These are phyloP conservation scores for Xylaria digitata DNA, from an alignment of 2,329 filamentous ascomycete species.

Conservation along the genomic window DNA sequence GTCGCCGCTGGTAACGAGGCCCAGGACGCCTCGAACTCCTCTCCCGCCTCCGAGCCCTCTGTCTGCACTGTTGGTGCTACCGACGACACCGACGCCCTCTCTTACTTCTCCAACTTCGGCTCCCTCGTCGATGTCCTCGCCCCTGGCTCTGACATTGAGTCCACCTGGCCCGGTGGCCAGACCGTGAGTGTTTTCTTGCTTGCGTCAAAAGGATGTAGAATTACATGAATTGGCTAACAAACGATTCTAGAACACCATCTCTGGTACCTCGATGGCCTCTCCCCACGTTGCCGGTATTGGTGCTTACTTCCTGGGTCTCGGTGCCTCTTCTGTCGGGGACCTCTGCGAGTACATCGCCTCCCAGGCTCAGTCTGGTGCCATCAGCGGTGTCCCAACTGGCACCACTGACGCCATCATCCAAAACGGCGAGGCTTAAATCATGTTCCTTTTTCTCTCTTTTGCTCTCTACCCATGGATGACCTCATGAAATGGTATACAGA, in stretches of 20 bases:
- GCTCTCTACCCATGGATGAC: constrained; percentile 5
- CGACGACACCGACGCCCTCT: constrained; percentile 52
- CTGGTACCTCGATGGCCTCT: constrained; percentile 71
- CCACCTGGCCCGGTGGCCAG: constrained; percentile 53
- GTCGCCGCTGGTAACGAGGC: constrained; percentile 66
- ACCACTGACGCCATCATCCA: constrained; percentile 52
- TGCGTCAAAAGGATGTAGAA: not conserved
- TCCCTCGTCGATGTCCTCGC: constrained; percentile 57
- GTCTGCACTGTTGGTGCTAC: constrained; percentile 66
- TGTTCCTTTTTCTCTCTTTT: not conserved
- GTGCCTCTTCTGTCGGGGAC: constrained; percentile 52
- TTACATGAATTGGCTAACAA: constrained; percentile 10
- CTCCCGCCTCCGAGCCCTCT: constrained; percentile 60
- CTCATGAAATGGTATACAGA: constrained; percentile 15
- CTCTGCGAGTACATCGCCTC: constrained; percentile 57
- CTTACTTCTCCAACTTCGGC: constrained; percentile 64
- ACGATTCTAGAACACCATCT: constrained; percentile 56
- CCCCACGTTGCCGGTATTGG: constrained; percentile 72
- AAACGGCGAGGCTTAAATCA: constrained; percentile 46
- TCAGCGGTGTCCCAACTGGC: constrained; percentile 51
- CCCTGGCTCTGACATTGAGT: constrained; percentile 56
- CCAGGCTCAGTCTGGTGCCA: constrained; percentile 54
- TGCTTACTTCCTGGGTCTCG: constrained; percentile 64
- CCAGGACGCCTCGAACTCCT: constrained; percentile 54
- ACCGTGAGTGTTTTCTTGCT: constrained; percentile 38